Evolutionary conservation across 177 flowering plant genomes (phyloP).

Genomic region (Vitis hybrid): DNA sequence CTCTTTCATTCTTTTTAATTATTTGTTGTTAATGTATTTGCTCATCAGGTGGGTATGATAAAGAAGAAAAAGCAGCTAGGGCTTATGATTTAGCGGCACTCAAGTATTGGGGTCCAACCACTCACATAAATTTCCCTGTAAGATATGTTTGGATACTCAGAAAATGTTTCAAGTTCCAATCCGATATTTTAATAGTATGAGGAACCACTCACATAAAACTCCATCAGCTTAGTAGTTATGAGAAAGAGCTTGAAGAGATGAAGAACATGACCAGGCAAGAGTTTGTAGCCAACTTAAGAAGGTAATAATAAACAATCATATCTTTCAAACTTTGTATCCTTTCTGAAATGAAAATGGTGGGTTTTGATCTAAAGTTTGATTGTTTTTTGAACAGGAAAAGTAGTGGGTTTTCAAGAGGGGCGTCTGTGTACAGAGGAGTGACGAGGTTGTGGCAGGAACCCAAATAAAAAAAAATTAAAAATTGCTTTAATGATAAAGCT

Average conservation of each 20-base stretch:
- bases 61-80: conserved; percentile 91
- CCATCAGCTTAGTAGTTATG: conserved; percentile 63
- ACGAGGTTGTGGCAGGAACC: conserved; percentile 63
- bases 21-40: neutral
- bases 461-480: neutral
- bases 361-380: neutral
- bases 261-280: conserved; percentile 92
- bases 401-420: conserved; percentile 98
- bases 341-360: neutral
- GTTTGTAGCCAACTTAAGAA: conserved; percentile 87
- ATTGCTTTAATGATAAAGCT: conserved; percentile 26
- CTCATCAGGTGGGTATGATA: conserved; percentile 85
- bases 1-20: neutral
- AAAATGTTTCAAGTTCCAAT: too few species aligned
- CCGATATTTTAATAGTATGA: too few species aligned
- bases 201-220: neutral
- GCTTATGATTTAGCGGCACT: conserved; percentile 97
- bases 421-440: conserved; percentile 93
- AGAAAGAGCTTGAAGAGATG: conserved; percentile 90
- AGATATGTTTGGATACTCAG: conserved; percentile 9
- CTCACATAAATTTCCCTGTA: conserved; percentile 91
- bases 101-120: conserved; percentile 94
- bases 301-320: conserved; percentile 35
- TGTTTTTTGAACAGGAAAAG: conserved; percentile 62
- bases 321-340: neutral